Conservation (phyloP, 1,139 yeast genomes). For the Blastobotrys aristatus region DNA sequence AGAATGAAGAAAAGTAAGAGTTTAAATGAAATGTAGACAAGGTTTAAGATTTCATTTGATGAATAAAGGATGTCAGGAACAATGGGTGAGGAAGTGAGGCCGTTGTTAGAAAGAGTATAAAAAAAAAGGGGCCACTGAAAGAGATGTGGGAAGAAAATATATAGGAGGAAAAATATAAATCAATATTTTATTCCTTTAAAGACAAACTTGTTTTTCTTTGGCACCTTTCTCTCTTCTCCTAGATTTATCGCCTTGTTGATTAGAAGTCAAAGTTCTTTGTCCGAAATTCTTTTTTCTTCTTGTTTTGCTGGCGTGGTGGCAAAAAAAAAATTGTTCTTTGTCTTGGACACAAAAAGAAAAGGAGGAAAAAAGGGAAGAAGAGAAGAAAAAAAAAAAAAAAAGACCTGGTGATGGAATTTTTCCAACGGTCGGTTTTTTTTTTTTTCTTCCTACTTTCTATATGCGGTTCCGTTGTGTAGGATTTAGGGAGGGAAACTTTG, state of each 20-base stretch:
- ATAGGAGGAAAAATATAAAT: no score
- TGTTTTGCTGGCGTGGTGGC: background rate
- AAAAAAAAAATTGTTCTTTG: background rate
- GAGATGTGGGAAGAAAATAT: no score
- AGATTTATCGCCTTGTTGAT: no score
- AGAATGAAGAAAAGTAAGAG: background rate
- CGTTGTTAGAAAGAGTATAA: background rate
- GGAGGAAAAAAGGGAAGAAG: background rate
- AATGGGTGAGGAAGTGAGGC: background rate
- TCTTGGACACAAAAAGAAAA: background rate
- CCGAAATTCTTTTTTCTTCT: background rate
- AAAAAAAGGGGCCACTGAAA: background rate
- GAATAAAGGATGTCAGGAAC: background rate
- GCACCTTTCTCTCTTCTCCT: no score
- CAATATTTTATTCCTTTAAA: no score
- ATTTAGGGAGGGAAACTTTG: no score
- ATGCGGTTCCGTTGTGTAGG: no score
- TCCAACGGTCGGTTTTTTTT: no score
- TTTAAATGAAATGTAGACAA: background rate
- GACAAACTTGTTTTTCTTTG: no score
- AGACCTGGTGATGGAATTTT: no score
- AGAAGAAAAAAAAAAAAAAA: background rate
- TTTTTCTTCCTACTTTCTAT: no score
- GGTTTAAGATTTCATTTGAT: background rate
- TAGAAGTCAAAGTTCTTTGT: no score